Base-by-base conservation (phyloP, 345 rosid genomes). In the Brassica juncea region DNA sequence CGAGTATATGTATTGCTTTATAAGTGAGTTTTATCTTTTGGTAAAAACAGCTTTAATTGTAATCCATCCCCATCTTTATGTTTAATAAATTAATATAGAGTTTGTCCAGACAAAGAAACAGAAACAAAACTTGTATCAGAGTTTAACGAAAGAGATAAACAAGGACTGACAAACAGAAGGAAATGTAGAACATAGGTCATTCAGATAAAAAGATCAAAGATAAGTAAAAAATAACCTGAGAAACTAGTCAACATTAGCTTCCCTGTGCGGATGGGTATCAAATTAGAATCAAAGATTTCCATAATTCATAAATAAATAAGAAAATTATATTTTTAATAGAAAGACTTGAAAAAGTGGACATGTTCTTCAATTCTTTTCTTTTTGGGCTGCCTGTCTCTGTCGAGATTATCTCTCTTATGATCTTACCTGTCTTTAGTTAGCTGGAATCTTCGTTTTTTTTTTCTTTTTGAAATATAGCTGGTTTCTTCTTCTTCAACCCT, bases 341-440 rank as follows among this genome's bases (percentile, higher is more conserved):
- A 30, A 47, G 21, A 28, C 5, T 49, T 54, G 25, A 14, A 63
- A 32, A 74, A 66, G 25, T 27, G 15, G 57, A 66, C 79, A 68
- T 19, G 67, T 76, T 68, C 34, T 69, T 77, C 19, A 62, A 21
- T 25, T 47, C 32, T 25, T 25, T 77, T 31, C 58, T 62, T 70
- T 62, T 70, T 32, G 64, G 70, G 39, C 65, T 70, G 55, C 73
- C 70, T 61, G 69, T 70, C 75, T 32, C 55, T 61, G 30, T 70
- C 65, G n/a, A 21, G 21, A 11, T 16, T 4, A 58, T 16, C 28
- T 75, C 44, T 68, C 32, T 57, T 10, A 59, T 11, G 15, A 59
- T 23, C 65, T 76, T 35, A 75, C 39, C 78, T 74, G 71, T 74
- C 78, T 44, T 55, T 28, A 59, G 68, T 70, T 70, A 61, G 80